Base-by-base conservation (phyloP, 371 early-diverging fungal genomes). In the Mucor ambiguus region DNA sequence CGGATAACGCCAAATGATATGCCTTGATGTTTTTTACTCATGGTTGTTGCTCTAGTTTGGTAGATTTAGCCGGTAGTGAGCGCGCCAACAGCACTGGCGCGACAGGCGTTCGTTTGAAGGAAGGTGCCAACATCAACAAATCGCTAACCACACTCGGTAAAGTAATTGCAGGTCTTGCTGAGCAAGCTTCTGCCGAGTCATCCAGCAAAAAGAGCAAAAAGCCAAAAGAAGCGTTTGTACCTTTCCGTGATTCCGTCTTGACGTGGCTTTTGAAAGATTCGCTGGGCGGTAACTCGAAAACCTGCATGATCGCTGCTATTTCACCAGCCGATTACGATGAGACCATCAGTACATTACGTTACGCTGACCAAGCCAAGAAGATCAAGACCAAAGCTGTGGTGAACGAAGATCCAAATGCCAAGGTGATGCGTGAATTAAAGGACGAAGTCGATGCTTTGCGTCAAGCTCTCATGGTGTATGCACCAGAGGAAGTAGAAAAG, bases 41-140 rank as follows among this genome's bases (percentile, higher is more conserved):
- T n/a, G 30, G 1, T 30, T 55, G 20, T 33, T 3, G 3, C 2
- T 55, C 5, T 33, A 92, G 91, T 75, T 72, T 94, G 38, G 92
- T 94, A 2, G 94, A 94, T 81, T 72, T 94, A 37, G 98, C 98
- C 12, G 98, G 98, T 41, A 94, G 95, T 60, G 99, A 99, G 78
- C 86, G 99, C 14, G 93, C 95, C 12, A 89, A 93, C 52, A 89
- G 93, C 38, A 98, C 99, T 0, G 95, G 97, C 28, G 97, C 97
- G 5, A 92, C 95, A 26, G 99, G 99, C 9, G 81, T 80, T 32
- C 88, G 99, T 7, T 82, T 99, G 16, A 97, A 97, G 76, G 99
- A 99, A 80, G 99, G 99, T 10, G 94, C 96, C 9, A 93, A 95
- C 64, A 99, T 99, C 69, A 99, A 99, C 81, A 92, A 90, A 75